Percentiles rank a stretch among this genome's conserved stretches.
Evolutionary conservation across 169 alveolate species (phyloP).

Genomic region (Plasmodium blacklocki): DNA sequence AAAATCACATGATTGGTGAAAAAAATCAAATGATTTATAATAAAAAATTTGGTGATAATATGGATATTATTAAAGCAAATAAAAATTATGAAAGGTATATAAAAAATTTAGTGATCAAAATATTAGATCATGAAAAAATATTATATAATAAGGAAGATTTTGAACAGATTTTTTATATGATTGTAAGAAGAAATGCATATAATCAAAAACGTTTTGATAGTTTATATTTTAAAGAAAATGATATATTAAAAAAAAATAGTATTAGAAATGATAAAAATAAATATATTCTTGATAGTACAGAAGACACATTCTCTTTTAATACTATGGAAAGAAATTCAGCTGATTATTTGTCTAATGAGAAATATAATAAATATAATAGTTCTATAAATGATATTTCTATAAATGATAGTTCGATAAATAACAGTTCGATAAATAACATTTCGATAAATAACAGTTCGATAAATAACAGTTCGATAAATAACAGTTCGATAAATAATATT

Average conservation of each 20-base stretch:
- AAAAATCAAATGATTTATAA: constrained; percentile 2
- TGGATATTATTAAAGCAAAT: background rate
- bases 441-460: too few relatives aligned
- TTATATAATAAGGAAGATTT: constrained; percentile 63
- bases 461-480: too few relatives aligned
- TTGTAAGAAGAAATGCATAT: constrained; percentile 21
- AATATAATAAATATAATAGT: too few relatives aligned
- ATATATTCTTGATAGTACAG: constrained; percentile 14
- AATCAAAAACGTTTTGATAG: background rate
- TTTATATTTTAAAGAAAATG: constrained; percentile 1
- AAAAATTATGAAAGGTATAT: constrained; percentile 64
- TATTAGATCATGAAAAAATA: constrained; percentile 56
- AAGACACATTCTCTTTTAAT: background rate
- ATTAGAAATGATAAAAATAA: background rate
- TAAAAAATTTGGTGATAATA: background rate
- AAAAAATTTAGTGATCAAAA: constrained; percentile 56
- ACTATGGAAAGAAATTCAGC: too few relatives aligned
- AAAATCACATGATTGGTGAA: constrained; percentile 14
- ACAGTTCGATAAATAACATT: too few relatives aligned
- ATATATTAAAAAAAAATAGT: background rate
- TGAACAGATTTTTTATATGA: constrained; percentile 68
- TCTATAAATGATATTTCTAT: too few relatives aligned
- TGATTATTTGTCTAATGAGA: too few relatives aligned
- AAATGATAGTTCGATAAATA: too few relatives aligned
- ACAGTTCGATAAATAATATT: too few relatives aligned